Base-by-base conservation (phyloP, 768 basidiomycete genomes). In the Boletus pseudopeckii region DNA sequence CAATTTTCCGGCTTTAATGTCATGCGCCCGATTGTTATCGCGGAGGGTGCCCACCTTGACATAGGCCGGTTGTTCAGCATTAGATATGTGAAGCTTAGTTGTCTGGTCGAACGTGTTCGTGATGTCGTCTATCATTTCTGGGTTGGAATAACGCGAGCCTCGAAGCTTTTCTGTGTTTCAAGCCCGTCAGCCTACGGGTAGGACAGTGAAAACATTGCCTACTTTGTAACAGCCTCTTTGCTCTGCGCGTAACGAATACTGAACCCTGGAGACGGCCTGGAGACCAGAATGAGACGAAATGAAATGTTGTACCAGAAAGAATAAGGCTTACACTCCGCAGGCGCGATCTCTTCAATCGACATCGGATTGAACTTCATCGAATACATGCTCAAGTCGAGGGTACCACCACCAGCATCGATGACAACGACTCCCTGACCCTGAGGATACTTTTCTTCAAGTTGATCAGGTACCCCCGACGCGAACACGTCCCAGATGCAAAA, bases 331-430 rank as follows among this genome's bases (percentile, higher is more conserved):
- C 72, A 71, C 34, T 67, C 67, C 9, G 66, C 60, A 5, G 67
- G 61, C 20, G 64, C 60, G 32, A 76, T 59, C 54, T 76, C 73
- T 39, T 77, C 60, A 34, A 75, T 70, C 1, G 58, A 59, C 58
- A 67, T 49, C 61, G 73, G 70, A 9, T 60, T 13, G 8, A 66
- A 58, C 37, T 68, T 71, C 65, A 77, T 71, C 18, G 57, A 67
- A 65, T 65, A 75, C 47, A 66, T 71, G 52, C 77, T 79, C 20
- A 75, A n/a, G 48, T 75, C 75, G 9, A 73, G 45, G 1, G 71
- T 75, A 0, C 72, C 70, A 6, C 77, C 76, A 15, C 80, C 81
- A 9, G 77, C 77, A 58, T 82, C 80, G 8, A 80, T 72, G 18
- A 81, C 64, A 10, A 80, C 67, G 7, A 80, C 60, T 0, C 72